Conservation (phyloP, 2,329 filamentous ascomycete species). For the Ceratocystis cubensis region DNA sequence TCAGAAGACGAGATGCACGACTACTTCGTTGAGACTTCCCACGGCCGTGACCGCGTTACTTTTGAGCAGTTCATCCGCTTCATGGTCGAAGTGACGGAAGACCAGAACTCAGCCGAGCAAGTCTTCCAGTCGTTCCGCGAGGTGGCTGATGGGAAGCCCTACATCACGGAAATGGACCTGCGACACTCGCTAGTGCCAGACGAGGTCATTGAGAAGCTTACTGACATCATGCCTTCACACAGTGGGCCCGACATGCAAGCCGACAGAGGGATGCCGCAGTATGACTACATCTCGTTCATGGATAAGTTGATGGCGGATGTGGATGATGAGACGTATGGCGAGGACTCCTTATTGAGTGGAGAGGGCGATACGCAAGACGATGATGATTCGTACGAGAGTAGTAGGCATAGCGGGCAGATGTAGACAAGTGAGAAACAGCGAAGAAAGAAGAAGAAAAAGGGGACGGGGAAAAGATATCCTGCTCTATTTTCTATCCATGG, state of each 20-base stretch:
- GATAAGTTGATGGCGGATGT: slow-evolving; percentile 56
- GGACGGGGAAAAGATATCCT: background rate
- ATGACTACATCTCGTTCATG: slow-evolving; percentile 97
- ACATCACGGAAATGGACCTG: slow-evolving; percentile 95
- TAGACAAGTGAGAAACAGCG: background rate
- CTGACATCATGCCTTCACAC: slow-evolving; percentile 75
- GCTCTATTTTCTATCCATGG: background rate
- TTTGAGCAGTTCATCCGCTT: slow-evolving; percentile 99
- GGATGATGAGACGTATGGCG: slow-evolving; percentile 18
- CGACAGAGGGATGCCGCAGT: slow-evolving; percentile 75
- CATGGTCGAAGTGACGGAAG: slow-evolving; percentile 98
- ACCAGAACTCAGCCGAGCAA: slow-evolving; percentile 96
- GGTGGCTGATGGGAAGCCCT: slow-evolving; percentile 95
- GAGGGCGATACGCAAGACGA: slow-evolving; percentile 19
- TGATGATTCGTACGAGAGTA: slow-evolving; percentile 15
- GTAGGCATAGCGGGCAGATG: slow-evolving; percentile 6
- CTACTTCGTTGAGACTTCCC: slow-evolving; percentile 79
- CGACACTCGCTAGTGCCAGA: slow-evolving; percentile 91
- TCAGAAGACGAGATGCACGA: slow-evolving; percentile 98
- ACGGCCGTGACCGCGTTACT: slow-evolving; percentile 65
- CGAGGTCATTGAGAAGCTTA: slow-evolving; percentile 86
- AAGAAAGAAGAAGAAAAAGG: slow-evolving; percentile 3
- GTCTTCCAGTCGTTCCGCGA: slow-evolving; percentile 97
- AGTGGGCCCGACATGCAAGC: slow-evolving; percentile 73
- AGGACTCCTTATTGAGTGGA: slow-evolving; percentile 21